phyloP scores from a whole-genome alignment of 352 stramenopile species.

The Phytophthora tentaculata region DNA sequence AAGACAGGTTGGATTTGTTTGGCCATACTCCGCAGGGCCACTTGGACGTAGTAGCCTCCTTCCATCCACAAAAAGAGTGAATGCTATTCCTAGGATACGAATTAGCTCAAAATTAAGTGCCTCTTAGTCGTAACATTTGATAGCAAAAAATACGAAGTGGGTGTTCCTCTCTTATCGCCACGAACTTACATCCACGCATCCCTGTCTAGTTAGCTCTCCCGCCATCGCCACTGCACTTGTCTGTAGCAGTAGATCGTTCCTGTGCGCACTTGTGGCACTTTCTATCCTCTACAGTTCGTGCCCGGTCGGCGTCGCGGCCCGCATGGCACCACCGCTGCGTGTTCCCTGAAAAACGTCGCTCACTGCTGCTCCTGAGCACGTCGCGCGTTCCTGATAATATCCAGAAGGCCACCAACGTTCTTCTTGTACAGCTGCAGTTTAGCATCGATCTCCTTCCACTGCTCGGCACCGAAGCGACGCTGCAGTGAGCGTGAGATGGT shows the following conservation, averaged over 20 bases:
- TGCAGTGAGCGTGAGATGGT: constrained; percentile 82
- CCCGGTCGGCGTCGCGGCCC: neutral
- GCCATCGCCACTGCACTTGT: neutral
- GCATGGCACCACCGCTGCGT: constrained; percentile 15
- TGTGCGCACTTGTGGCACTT: neutral
- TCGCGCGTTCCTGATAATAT: constrained; percentile 79
- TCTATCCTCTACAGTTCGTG: neutral
- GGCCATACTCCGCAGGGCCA: constrained; percentile 17
- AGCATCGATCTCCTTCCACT: constrained; percentile 92
- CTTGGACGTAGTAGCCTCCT: neutral
- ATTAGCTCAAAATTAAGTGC: constrained; percentile 1
- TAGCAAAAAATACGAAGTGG: constrained; percentile 21
- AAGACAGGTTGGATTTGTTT: constrained; percentile 7
- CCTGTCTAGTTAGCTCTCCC: constrained; percentile 13
- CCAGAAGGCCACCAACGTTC: constrained; percentile 91
- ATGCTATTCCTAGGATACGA: constrained; percentile 8
- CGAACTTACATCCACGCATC: constrained; percentile 17
- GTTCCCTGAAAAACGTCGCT: constrained; percentile 20
- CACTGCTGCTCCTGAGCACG: constrained; percentile 73
- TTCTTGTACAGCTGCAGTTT: constrained; percentile 94
- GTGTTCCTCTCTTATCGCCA: constrained; percentile 17
- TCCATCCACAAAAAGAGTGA: constrained; percentile 5
- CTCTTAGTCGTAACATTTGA: neutral
- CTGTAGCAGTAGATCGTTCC: constrained; percentile 2
- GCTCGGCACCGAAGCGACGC: constrained; percentile 84